Conservation (phyloP, 345 rosid species). For the Bruguiera parviflora region DNA sequence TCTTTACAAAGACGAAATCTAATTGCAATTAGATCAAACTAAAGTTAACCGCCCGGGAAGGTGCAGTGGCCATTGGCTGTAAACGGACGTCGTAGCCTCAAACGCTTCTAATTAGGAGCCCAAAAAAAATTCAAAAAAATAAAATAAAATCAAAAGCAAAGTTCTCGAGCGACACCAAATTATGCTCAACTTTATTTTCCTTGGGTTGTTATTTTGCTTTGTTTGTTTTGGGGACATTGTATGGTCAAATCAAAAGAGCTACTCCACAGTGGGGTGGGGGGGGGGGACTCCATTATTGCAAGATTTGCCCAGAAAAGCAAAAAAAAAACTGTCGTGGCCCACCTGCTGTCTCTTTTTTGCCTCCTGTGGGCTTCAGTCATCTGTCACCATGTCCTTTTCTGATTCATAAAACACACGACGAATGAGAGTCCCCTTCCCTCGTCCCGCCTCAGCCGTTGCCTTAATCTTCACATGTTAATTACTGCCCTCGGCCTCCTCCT, state of each 20-base stretch:
- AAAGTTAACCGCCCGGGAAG: too few relatives aligned
- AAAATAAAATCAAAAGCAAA: background rate
- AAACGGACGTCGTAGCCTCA: too few relatives aligned
- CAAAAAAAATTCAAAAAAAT: too few relatives aligned
- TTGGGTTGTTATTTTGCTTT: slow-evolving; percentile 6
- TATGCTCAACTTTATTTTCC: background rate
- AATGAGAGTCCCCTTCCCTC: slow-evolving; percentile 15
- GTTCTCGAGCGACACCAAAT: slow-evolving; percentile 16
- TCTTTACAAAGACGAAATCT: background rate
- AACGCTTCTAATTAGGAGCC: too few relatives aligned
- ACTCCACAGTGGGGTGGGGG: too few relatives aligned
- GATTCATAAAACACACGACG: slow-evolving; percentile 28
- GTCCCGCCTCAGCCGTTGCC: slow-evolving; percentile 1
- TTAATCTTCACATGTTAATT: slow-evolving; percentile 15
- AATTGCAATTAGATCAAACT: background rate
- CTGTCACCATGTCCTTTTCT: slow-evolving; percentile 42
- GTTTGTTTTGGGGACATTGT: slow-evolving; percentile 27
- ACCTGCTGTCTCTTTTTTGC: slow-evolving; percentile 46
- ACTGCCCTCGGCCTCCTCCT: slow-evolving; percentile 12
- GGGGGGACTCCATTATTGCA: slow-evolving; percentile 52
- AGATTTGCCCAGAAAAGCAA: slow-evolving; percentile 16
- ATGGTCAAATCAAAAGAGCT: slow-evolving; percentile 44
- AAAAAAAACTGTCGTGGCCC: slow-evolving; percentile 50
- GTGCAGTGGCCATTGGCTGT: too few relatives aligned
- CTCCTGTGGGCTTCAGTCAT: slow-evolving; percentile 49